Evolutionary conservation across 2,329 filamentous ascomycete species (phyloP).

Genomic region (Aspergillus cejpii): DNA sequence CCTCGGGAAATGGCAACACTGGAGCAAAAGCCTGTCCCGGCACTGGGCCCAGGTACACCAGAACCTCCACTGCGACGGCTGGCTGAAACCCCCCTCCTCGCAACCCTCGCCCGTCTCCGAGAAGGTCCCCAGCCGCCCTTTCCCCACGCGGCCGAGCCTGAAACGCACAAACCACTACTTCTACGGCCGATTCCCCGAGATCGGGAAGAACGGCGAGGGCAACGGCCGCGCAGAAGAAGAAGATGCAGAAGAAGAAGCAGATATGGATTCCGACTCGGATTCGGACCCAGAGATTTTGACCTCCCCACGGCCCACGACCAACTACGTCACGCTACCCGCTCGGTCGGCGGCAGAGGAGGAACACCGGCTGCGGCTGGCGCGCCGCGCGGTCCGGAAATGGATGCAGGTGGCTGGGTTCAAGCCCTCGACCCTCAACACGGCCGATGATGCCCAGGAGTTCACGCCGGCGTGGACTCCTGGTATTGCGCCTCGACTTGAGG

Average conservation of each 20-base stretch:
- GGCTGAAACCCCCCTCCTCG: constrained; percentile 40
- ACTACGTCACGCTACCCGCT: constrained; percentile 36
- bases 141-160: constrained; percentile 15
- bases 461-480: constrained; percentile 67
- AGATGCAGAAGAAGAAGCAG: constrained; percentile 28
- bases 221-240: constrained; percentile 41
- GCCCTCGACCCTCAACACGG: constrained; percentile 38
- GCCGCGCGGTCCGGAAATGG: constrained; percentile 67
- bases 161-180: constrained; percentile 24
- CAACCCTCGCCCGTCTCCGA: constrained; percentile 24
- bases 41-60: constrained; percentile 64
- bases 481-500: constrained; percentile 71
- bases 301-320: constrained; percentile 27
- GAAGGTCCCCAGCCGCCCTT: constrained; percentile 16
- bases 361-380: constrained; percentile 56
- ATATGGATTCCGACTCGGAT: constrained; percentile 42
- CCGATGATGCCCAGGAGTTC: constrained; percentile 55
- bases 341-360: constrained; percentile 46
- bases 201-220: constrained; percentile 29
- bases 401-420: constrained; percentile 60
- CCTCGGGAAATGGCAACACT: constrained; percentile 69
- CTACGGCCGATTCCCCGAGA: constrained; percentile 29
- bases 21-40: constrained; percentile 54
- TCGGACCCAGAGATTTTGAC: constrained; percentile 37
- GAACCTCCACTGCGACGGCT: constrained; percentile 51